phyloP scores from a whole-genome alignment of 495 filamentous ascomycete species.

The Sporormia fimetaria region DNA sequence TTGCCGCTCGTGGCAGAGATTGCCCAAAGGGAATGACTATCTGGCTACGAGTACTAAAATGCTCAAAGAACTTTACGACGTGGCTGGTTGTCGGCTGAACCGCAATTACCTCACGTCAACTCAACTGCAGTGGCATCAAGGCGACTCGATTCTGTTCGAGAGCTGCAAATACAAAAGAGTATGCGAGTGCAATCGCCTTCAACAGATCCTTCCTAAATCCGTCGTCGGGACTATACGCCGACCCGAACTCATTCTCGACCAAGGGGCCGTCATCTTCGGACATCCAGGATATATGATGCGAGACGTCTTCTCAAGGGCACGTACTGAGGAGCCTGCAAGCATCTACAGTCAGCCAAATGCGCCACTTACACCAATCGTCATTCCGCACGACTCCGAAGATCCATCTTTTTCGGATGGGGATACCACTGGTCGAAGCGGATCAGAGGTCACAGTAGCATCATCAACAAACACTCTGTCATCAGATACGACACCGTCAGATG shows the following conservation, averaged over 20 bases:
- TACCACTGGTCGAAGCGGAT: constrained; percentile 1
- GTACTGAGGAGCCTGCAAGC: not conserved
- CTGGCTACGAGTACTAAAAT: constrained; percentile 14
- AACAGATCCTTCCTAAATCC: constrained; percentile 11
- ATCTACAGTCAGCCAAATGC: constrained; percentile 13
- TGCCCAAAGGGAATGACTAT: constrained; percentile 24
- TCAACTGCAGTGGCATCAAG: constrained; percentile 23
- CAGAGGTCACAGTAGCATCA: constrained; percentile 2
- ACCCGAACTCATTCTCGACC: constrained; percentile 3
- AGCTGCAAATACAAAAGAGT: constrained; percentile 3
- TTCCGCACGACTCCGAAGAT: constrained; percentile 1
- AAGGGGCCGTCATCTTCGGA: constrained; percentile 19
- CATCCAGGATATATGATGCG: constrained; percentile 5
- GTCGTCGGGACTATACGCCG: constrained; percentile 3
- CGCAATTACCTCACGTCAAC: constrained; percentile 16
- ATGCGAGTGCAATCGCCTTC: constrained; percentile 13
- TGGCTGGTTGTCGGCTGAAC: constrained; percentile 14
- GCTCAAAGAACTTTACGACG: constrained; percentile 18
- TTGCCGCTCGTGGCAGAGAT: constrained; percentile 17
- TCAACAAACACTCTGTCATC: constrained; percentile 1
- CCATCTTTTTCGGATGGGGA: constrained; percentile 3
- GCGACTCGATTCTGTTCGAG: constrained; percentile 20
- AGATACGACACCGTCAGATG: constrained; percentile 1
- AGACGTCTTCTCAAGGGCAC: not conserved
- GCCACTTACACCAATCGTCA: constrained; percentile 1